Evolutionary conservation across 225 moss, liverwort and hornwort species (phyloP), one percentile per base, ranked within the genome.

Genomic region (Polytrichum commune): DNA sequence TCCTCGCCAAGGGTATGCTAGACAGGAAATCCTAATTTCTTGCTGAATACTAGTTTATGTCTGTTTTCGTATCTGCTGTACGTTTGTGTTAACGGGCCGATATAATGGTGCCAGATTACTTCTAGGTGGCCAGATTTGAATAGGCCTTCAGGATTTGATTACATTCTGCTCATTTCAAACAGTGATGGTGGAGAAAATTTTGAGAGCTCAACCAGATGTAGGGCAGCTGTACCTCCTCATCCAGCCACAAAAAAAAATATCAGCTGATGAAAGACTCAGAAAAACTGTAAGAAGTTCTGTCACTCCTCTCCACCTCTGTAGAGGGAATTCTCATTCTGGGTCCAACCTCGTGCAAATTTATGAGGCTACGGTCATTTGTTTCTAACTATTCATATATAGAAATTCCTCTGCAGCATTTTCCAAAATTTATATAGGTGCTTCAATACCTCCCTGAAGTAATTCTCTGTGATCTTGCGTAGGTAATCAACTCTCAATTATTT

Each of bases 131-230:
- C 6, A 30, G 30, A 30, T 30, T 30, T 6, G 30, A 30, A 5
- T 1, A 30, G 30, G 6, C 30, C 5, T 30, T 30, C 30, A 30
- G 30, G 6, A 30, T 6, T 6, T 30, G 6, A 5, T 30, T 30
- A 30, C 30, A 30, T 30, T 30, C 23, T 20, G 9, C 9, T 30
- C 6, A 30, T 30, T 30, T 30, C 6, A 30, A 58, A 58, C 88
- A 92, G 92, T 92, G 55, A 73, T 90, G 77, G 90, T 90, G 80
- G 92, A 92, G 75, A 92, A 88, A 70, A 92, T 90, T 8, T 82
- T 92, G 82, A 86, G 90, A 72, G 86, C 84, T 53, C 92, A 92
- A 78, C 92, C 90, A 8, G 85, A 79, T 54, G 82, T 92, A 54
- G 92, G 88, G 56, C 86, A 88, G 72, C 65, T 92, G 57, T 92